Evolutionary conservation across 2,329 filamentous ascomycete species (phyloP).

Genomic region (Pestalotiopsis sp.): DNA sequence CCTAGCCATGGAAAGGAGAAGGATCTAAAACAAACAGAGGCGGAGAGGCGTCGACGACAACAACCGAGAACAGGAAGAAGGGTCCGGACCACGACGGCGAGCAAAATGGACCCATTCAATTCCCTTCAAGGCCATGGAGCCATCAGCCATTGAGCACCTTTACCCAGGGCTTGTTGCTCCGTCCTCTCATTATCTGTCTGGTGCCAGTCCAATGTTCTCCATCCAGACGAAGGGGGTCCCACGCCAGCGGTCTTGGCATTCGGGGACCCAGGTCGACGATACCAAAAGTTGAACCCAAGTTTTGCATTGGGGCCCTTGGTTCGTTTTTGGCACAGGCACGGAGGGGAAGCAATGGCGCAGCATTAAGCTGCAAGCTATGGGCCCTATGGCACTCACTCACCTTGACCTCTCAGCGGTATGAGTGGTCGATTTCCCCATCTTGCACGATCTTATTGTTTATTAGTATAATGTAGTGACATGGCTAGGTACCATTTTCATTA

Average conservation of each 20-base stretch:
- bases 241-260: slow-evolving; percentile 5
- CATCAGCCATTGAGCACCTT: background rate
- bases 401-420: no score
- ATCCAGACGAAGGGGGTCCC: slow-evolving; percentile 3
- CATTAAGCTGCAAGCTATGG: background rate
- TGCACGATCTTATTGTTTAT: background rate
- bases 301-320: background rate
- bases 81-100: background rate
- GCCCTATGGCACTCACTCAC: no score
- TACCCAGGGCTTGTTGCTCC: background rate
- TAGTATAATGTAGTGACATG: background rate
- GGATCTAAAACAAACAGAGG: background rate
- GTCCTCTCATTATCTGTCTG: background rate
- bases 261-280: slow-evolving; percentile 5
- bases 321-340: background rate
- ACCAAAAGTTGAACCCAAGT: background rate
- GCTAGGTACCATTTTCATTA: background rate
- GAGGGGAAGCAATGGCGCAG: background rate
- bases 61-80: background rate
- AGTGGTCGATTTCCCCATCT: background rate
- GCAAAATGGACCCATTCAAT: background rate
- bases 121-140: background rate
- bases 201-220: background rate
- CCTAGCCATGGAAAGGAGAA: background rate
- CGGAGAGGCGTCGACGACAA: background rate